Evolutionary conservation across 1,284 basidiomycete species (phyloP).

Genomic region (Sanghuangporus baumii): DNA sequence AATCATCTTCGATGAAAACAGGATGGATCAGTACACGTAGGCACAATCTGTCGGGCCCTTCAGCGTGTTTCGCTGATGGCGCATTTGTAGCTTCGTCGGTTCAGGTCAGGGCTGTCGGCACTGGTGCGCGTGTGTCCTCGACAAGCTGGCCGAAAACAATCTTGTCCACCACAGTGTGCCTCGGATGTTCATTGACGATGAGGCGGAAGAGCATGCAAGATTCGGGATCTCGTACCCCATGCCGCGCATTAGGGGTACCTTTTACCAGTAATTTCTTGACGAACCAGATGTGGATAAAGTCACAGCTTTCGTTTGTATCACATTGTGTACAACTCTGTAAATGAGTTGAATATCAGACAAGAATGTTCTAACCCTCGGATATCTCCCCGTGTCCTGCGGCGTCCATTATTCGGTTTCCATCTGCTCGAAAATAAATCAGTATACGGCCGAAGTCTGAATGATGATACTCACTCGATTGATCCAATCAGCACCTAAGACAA

Average conservation of each 20-base stretch:
- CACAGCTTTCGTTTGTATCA: too few relatives aligned
- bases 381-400: background rate
- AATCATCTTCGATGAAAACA: too few relatives aligned
- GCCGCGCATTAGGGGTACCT: background rate
- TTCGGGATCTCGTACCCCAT: background rate
- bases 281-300: background rate
- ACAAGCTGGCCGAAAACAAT: background rate
- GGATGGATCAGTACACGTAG: too few relatives aligned
- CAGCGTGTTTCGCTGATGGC: too few relatives aligned
- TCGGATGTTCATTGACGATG: too few relatives aligned
- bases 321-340: background rate
- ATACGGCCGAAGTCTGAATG: background rate
- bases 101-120: too few relatives aligned
- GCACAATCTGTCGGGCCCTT: too few relatives aligned
- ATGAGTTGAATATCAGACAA: background rate
- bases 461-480: background rate
- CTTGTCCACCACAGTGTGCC: too few relatives aligned
- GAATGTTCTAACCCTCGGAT: background rate
- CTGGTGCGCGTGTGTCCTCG: too few relatives aligned
- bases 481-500: background rate
- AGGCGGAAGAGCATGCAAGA: too few relatives aligned
- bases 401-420: background rate
- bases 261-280: background rate
- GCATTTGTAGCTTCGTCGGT: too few relatives aligned
- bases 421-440: background rate